phyloP scores from a whole-genome alignment of 805 yeast genomes.

The Yamadazyma sp. region DNA sequence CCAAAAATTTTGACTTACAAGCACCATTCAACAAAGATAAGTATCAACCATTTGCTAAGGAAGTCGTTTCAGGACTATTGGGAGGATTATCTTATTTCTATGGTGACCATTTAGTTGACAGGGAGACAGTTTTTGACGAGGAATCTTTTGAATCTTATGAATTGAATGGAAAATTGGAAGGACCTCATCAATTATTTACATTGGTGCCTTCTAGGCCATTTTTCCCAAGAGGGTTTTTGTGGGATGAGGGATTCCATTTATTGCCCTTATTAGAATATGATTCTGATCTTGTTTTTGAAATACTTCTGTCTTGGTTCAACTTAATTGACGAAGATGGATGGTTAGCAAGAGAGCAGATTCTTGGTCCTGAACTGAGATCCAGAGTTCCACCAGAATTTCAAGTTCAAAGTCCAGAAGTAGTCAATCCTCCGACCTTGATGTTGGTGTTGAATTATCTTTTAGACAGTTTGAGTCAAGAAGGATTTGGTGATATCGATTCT shows the following conservation, averaged over 20 bases:
- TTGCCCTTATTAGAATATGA: slow-evolving; percentile 81
- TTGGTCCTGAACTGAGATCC: slow-evolving; percentile 87
- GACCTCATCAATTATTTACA: slow-evolving; percentile 74
- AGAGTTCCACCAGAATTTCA: slow-evolving; percentile 83
- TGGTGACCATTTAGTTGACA: slow-evolving; percentile 81
- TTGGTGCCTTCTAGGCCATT: slow-evolving; percentile 90
- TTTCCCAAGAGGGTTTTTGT: slow-evolving; percentile 94
- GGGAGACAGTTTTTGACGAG: slow-evolving; percentile 64
- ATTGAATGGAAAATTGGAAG: slow-evolving; percentile 60
- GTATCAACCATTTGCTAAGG: slow-evolving; percentile 64
- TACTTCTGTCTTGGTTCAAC: slow-evolving; percentile 82
- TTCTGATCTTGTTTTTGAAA: slow-evolving; percentile 74
- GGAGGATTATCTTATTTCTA: slow-evolving; percentile 90
- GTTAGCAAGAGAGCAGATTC: slow-evolving; percentile 93
- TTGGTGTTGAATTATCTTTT: slow-evolving; percentile 61
- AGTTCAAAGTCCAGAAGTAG: slow-evolving; percentile 83
- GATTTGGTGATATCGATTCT: slow-evolving; percentile 24
- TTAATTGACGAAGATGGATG: slow-evolving; percentile 89
- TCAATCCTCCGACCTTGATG: slow-evolving; percentile 94
- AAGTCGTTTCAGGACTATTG: slow-evolving; percentile 72
- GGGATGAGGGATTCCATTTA: slow-evolving; percentile 98
- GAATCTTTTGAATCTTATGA: slow-evolving; percentile 58
- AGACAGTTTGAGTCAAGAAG: slow-evolving; percentile 22
- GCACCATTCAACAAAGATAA: slow-evolving; percentile 50
- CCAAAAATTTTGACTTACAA: slow-evolving; percentile 44